phyloP scores from a whole-genome alignment of 2,329 filamentous ascomycete species.

The Colletotrichum chrysophilum region DNA sequence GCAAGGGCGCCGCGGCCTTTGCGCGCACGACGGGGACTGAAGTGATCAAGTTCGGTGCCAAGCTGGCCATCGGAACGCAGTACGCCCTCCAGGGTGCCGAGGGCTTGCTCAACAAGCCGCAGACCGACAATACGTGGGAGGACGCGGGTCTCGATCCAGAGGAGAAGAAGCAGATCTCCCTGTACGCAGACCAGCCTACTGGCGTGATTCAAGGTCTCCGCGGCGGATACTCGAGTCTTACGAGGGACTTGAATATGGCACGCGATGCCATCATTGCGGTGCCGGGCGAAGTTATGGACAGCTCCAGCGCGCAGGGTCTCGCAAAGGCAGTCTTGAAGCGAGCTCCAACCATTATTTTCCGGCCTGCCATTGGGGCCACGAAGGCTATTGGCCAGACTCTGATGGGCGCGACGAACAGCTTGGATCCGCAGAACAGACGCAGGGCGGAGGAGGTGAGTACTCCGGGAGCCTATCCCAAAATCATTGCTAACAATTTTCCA shows the following conservation, averaged over 20 bases:
- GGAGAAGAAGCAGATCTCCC: conserved; percentile 79
- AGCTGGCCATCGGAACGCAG: conserved; percentile 92
- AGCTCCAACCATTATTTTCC: conserved; percentile 90
- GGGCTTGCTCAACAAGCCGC: conserved; percentile 65
- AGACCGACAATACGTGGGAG: conserved; percentile 52
- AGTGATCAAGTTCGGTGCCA: conserved; percentile 92
- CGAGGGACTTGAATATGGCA: conserved; percentile 85
- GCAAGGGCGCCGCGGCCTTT: conserved; percentile 89
- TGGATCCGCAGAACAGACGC: conserved; percentile 83
- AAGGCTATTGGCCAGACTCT: conserved; percentile 89
- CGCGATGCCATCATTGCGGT: conserved; percentile 94
- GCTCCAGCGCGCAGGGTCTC: conserved; percentile 78
- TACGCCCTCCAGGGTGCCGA: conserved; percentile 91
- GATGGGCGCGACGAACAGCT: conserved; percentile 87
- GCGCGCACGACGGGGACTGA: conserved; percentile 93
- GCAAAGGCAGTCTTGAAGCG: conserved; percentile 79
- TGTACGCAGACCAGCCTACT: conserved; percentile 93
- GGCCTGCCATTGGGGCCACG: conserved; percentile 88
- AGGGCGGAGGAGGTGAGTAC: conserved; percentile 88
- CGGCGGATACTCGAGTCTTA: conserved; percentile 81
- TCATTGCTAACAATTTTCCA: conserved; percentile 28
- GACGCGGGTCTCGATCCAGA: conserved; percentile 70
- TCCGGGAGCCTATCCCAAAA: background rate
- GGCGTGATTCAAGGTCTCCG: conserved; percentile 86
- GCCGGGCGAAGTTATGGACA: conserved; percentile 89